Conservation (phyloP, 177 flowering plant genomes). For the Vitis hybrid region DNA sequence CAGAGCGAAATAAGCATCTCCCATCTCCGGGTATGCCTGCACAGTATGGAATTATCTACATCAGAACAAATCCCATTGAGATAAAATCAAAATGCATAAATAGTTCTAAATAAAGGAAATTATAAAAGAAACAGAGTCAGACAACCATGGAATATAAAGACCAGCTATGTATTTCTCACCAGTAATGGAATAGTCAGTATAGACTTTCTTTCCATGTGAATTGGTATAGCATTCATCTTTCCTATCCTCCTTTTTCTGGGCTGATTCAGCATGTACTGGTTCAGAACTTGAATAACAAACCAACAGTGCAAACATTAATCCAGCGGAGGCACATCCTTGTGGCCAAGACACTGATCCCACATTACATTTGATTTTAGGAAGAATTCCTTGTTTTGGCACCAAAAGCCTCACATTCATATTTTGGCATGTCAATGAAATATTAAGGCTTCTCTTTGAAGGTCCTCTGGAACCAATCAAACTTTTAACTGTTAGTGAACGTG, state of each 20-base stretch:
- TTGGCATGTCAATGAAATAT: slow-evolving; percentile 33
- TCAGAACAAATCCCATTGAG: not conserved
- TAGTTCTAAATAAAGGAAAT: not conserved
- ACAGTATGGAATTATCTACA: slow-evolving; percentile 9
- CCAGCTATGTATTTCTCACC: slow-evolving; percentile 39
- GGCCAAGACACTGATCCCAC: slow-evolving; percentile 38
- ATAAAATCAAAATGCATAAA: not conserved
- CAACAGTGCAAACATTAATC: slow-evolving; percentile 49
- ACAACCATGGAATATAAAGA: not conserved
- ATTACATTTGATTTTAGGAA: slow-evolving; percentile 41
- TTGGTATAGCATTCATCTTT: slow-evolving; percentile 21
- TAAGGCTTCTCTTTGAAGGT: slow-evolving; percentile 25
- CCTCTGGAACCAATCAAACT: slow-evolving; percentile 21
- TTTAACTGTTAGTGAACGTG: slow-evolving; percentile 22
- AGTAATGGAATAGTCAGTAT: slow-evolving; percentile 71
- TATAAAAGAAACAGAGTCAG: not conserved
- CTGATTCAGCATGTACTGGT: slow-evolving; percentile 60
- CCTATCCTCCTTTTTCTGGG: slow-evolving; percentile 20
- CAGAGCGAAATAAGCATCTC: slow-evolving; percentile 92
- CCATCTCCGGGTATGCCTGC: slow-evolving; percentile 99
- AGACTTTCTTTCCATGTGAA: slow-evolving; percentile 78
- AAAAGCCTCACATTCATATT: slow-evolving; percentile 38
- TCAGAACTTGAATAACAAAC: slow-evolving; percentile 53
- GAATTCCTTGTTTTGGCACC: slow-evolving; percentile 34
- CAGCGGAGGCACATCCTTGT: slow-evolving; percentile 36